Conservation (phyloP, 768 basidiomycete species). For the Asterophora lycoperdoides region DNA sequence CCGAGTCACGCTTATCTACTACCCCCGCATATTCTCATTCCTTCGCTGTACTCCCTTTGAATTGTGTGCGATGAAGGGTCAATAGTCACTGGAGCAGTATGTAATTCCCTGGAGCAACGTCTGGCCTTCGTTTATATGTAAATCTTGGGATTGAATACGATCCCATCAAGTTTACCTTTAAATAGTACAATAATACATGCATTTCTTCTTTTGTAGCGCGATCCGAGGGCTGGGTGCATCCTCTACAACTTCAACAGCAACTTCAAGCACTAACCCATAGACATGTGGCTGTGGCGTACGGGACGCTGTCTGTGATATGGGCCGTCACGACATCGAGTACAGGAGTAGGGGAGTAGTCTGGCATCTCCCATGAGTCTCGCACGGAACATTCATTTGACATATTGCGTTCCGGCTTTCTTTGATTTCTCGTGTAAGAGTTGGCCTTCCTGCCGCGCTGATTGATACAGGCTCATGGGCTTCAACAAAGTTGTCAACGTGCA, state of each 20-base stretch:
- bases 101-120: too few relatives aligned
- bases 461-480: slow-evolving; percentile 21
- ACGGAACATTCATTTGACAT: slow-evolving; percentile 27
- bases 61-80: too few relatives aligned
- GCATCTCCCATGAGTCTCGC: too few relatives aligned
- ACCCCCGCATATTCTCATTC: slow-evolving; percentile 4
- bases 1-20: slow-evolving; percentile 1
- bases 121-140: too few relatives aligned
- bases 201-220: not conserved
- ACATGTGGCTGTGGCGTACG: slow-evolving; percentile 28
- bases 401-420: slow-evolving; percentile 32
- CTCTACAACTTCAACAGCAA: too few relatives aligned
- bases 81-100: too few relatives aligned
- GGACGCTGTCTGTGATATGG: slow-evolving; percentile 18
- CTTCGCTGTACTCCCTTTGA: slow-evolving; percentile 6
- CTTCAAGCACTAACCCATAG: slow-evolving; percentile 25
- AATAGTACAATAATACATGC: too few relatives aligned
- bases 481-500: slow-evolving; percentile 21
- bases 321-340: slow-evolving; percentile 28
- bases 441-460: slow-evolving; percentile 22
- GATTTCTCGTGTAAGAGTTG: slow-evolving; percentile 30
- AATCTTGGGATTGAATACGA: too few relatives aligned
- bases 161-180: too few relatives aligned
- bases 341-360: slow-evolving; percentile 22
- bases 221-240: not conserved